These are phyloP conservation scores for Boletellus ananas DNA, from an alignment of 768 basidiomycete genomes.

Conservation along the genomic window DNA sequence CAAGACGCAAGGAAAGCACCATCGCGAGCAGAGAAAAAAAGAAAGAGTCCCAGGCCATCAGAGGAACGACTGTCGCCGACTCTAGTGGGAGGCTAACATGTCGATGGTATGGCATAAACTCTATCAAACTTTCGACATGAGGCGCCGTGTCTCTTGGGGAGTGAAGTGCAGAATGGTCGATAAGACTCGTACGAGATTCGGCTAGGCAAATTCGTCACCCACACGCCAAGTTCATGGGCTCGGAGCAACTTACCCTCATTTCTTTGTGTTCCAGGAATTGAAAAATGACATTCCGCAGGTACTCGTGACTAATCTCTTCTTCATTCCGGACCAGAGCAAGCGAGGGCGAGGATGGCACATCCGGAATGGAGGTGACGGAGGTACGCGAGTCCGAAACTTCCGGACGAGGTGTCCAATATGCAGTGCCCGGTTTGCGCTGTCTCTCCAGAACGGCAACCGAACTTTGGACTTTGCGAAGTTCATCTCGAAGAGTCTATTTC, in stretches of 20 bases:
- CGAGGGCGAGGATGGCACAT: constrained; percentile 35
- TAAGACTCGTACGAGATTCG: constrained; percentile 85
- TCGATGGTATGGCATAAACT: neutral
- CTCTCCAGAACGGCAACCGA: constrained; percentile 86
- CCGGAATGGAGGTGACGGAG: constrained; percentile 42
- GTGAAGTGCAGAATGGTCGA: constrained; percentile 94
- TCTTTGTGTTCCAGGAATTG: constrained; percentile 99
- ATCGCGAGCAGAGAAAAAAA: neutral
- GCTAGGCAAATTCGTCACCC: constrained; percentile 40
- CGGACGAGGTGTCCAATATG: constrained; percentile 73
- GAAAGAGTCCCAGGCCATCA: neutral
- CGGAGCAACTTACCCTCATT: constrained; percentile 72
- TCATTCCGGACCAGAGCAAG: constrained; percentile 47
- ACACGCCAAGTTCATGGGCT: neutral
- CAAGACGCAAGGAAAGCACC: neutral
- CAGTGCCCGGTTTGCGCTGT: constrained; percentile 90
- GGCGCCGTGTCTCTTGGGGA: constrained; percentile 86
- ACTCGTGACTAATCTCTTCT: constrained; percentile 94
- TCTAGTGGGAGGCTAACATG: neutral
- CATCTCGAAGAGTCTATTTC: constrained; percentile 82
- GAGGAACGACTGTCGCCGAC: neutral
- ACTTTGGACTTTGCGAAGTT: constrained; percentile 92
- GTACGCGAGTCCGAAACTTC: constrained; percentile 34
- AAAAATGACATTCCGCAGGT: constrained; percentile 90
- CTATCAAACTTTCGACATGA: constrained; percentile 77